These are phyloP conservation scores for Barbarea vulgaris DNA, from an alignment of 345 rosid species.

Conservation along the genomic window DNA sequence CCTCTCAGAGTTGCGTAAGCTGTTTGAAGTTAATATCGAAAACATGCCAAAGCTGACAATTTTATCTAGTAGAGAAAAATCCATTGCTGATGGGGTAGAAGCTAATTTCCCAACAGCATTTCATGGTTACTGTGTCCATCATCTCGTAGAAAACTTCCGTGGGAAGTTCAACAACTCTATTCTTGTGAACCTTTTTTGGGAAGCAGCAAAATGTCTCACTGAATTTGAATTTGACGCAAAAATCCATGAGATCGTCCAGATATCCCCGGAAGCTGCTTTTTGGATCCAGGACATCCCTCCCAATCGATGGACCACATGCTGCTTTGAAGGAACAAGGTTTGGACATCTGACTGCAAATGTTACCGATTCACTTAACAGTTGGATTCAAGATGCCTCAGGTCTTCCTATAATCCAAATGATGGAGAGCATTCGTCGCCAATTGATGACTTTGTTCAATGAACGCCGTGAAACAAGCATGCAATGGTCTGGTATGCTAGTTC, in stretches of 20 bases:
- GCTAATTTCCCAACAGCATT: slow-evolving; percentile 90
- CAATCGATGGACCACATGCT: slow-evolving; percentile 81
- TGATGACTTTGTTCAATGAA: slow-evolving; percentile 88
- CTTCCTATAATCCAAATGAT: slow-evolving; percentile 95
- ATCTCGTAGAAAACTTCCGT: slow-evolving; percentile 74
- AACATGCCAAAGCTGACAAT: slow-evolving; percentile 96
- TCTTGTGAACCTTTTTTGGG: slow-evolving; percentile 90
- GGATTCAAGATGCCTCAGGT: slow-evolving; percentile 84
- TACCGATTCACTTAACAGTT: slow-evolving; percentile 70
- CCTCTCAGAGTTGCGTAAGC: slow-evolving; percentile 81
- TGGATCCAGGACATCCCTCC: slow-evolving; percentile 84
- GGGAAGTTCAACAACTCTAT: slow-evolving; percentile 72
- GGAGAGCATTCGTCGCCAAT: slow-evolving; percentile 87
- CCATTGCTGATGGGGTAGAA: slow-evolving; percentile 83
- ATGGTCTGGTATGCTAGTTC: slow-evolving; percentile 84
- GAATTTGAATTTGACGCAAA: slow-evolving; percentile 73
- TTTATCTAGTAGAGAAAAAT: slow-evolving; percentile 72
- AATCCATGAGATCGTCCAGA: slow-evolving; percentile 72
- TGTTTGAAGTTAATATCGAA: slow-evolving; percentile 80
- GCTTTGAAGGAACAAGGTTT: slow-evolving; percentile 83
- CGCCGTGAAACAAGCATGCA: slow-evolving; percentile 85
- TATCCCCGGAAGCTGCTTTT: slow-evolving; percentile 81
- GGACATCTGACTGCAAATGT: slow-evolving; percentile 89
- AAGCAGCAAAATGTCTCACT: slow-evolving; percentile 84
- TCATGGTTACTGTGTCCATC: slow-evolving; percentile 91